Evolutionary conservation across 805 yeast species (phyloP).

Genomic region (Saccharomycopsis javanensis): DNA sequence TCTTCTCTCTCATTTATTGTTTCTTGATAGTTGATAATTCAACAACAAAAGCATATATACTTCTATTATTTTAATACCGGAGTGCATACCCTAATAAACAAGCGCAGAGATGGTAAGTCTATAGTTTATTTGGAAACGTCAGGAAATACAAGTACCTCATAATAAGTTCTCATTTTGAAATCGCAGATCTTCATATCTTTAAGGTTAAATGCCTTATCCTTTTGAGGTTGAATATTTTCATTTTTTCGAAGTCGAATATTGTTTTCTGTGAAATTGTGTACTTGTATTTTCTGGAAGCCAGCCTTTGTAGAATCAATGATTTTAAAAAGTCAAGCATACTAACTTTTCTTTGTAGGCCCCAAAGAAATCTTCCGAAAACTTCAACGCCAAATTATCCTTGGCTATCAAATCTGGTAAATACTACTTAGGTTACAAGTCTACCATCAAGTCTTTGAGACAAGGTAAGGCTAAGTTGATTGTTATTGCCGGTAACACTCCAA

Average conservation of each 20-base stretch:
- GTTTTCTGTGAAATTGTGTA: too few species aligned
- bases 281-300: too few species aligned
- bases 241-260: too few species aligned
- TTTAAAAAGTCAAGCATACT: constrained; percentile 26
- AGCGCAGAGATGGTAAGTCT: constrained; percentile 99
- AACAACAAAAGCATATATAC: constrained; percentile 20
- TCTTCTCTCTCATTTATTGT: neutral
- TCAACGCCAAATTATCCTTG: constrained; percentile 97
- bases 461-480: constrained; percentile 98
- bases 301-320: too few species aligned
- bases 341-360: constrained; percentile 67
- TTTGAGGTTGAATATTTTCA: too few species aligned
- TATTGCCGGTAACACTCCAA: constrained; percentile 99
- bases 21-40: constrained; percentile 8
- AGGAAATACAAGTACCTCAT: too few species aligned
- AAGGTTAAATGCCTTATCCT: too few species aligned
- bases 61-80: constrained; percentile 57
- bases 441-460: constrained; percentile 95
- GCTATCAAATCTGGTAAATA: constrained; percentile 99
- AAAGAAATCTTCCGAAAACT: constrained; percentile 85
- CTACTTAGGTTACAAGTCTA: constrained; percentile 99
- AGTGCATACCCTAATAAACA: constrained; percentile 51
- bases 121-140: constrained; percentile 6
- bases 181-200: too few species aligned
- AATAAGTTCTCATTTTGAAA: too few species aligned